These are phyloP conservation scores for Mycena chlorophos DNA, from an alignment of 768 basidiomycete genomes.

Conservation along the genomic window DNA sequence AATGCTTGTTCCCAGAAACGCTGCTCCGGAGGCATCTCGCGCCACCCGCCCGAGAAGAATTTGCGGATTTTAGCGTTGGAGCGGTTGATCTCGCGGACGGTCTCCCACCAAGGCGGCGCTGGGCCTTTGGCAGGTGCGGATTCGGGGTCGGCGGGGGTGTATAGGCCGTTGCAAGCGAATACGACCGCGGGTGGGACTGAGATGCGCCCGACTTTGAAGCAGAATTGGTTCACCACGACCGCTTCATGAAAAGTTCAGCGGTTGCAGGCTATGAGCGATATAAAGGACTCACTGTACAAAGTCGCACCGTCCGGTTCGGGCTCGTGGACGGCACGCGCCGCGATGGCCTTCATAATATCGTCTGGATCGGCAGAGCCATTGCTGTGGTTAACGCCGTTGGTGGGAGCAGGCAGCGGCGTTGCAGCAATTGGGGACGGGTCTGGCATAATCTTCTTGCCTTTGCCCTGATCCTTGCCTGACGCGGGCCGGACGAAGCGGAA, in stretches of 20 bases:
- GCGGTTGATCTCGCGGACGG: neutral
- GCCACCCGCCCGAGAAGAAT: conserved; percentile 1
- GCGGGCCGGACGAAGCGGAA: neutral
- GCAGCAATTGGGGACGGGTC: neutral
- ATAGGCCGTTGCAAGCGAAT: neutral
- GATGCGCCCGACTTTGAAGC: conserved; percentile 1
- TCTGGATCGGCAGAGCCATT: neutral
- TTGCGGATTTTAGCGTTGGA: neutral
- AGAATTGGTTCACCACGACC: neutral
- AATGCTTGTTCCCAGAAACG: neutral
- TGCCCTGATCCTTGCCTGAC: neutral
- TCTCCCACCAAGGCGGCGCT: neutral
- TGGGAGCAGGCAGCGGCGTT: neutral
- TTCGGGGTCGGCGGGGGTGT: neutral
- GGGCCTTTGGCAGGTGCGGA: neutral
- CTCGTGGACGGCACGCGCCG: neutral
- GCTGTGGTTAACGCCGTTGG: neutral
- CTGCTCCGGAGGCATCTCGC: neutral
- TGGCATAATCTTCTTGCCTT: neutral
- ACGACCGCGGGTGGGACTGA: neutral
- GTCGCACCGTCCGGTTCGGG: neutral
- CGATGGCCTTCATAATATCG: neutral
- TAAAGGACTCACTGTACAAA: neutral
- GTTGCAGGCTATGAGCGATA: neutral
- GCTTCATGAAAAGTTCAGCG: neutral